Evolutionary conservation across 345 rosid species (phyloP).

Genomic region (Hevea brasiliensis): DNA sequence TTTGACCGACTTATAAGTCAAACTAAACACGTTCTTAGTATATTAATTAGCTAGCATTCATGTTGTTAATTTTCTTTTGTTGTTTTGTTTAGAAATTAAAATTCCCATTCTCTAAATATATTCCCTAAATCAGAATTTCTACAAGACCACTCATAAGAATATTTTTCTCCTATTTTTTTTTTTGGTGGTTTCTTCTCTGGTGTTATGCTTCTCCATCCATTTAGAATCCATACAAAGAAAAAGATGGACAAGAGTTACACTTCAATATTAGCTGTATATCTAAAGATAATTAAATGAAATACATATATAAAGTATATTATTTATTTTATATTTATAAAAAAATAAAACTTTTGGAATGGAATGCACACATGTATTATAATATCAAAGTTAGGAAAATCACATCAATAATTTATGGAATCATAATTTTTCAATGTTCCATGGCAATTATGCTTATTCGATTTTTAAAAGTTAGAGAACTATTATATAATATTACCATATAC

Average conservation of each 20-base stretch:
- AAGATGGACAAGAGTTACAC: slow-evolving; percentile 9
- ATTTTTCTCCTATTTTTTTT: not conserved
- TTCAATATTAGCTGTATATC: slow-evolving; percentile 22
- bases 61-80: too few relatives aligned
- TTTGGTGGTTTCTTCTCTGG: slow-evolving; percentile 1
- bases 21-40: too few relatives aligned
- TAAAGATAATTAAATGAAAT: slow-evolving; percentile 3
- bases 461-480: not conserved
- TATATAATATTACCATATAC: too few relatives aligned
- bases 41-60: too few relatives aligned
- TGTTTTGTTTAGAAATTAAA: too few relatives aligned
- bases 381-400: not conserved
- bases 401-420: too few relatives aligned
- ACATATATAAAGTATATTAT: not conserved
- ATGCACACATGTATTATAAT: not conserved
- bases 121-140: slow-evolving; percentile 40
- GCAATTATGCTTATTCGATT: not conserved
- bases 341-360: not conserved
- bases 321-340: too few relatives aligned
- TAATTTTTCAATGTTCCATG: not conserved
- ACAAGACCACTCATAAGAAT: slow-evolving; percentile 20
- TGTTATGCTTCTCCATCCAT: slow-evolving; percentile 32
- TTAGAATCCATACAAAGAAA: slow-evolving; percentile 21
- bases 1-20: too few relatives aligned
- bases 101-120: slow-evolving; percentile 24